A percentile compares a stretch with the other conserved stretches of the same genome.
These are phyloP conservation scores for Mycosphaerella arachidis DNA, from an alignment of 2,329 filamentous ascomycete species.

Conservation along the genomic window DNA sequence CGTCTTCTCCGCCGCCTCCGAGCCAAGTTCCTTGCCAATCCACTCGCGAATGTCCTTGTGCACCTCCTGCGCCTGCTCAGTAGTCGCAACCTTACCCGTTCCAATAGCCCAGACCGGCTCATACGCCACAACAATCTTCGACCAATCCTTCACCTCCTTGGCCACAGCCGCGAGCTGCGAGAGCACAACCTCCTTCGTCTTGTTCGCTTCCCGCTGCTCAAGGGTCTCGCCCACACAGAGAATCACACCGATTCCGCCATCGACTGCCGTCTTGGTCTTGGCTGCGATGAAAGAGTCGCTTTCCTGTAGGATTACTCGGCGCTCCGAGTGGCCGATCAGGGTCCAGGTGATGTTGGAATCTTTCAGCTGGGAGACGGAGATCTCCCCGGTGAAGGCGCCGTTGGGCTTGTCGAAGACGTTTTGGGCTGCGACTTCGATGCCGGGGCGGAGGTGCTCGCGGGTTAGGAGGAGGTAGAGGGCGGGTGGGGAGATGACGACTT, in stretches of 20 bases:
- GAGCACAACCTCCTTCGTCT: slow-evolving; percentile 83
- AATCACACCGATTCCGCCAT: slow-evolving; percentile 84
- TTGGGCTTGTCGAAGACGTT: slow-evolving; percentile 89
- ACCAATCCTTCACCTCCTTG: slow-evolving; percentile 79
- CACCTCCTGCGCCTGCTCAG: slow-evolving; percentile 87
- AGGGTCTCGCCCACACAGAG: slow-evolving; percentile 96
- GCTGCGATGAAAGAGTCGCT: slow-evolving; percentile 74
- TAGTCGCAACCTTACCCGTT: slow-evolving; percentile 88
- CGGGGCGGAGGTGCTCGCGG: slow-evolving; percentile 69
- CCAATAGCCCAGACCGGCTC: slow-evolving; percentile 96
- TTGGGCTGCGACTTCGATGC: slow-evolving; percentile 84
- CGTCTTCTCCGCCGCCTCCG: slow-evolving; percentile 76
- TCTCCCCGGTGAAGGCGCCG: slow-evolving; percentile 95
- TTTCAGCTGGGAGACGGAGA: slow-evolving; percentile 84
- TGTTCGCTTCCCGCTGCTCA: slow-evolving; percentile 79
- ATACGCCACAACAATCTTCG: slow-evolving; percentile 92
- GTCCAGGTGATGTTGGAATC: slow-evolving; percentile 86
- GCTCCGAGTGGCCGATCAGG: slow-evolving; percentile 91
- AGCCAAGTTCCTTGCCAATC: slow-evolving; percentile 70
- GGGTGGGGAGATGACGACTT: slow-evolving; percentile 92
- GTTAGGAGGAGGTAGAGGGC: slow-evolving; percentile 84
- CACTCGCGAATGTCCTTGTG: slow-evolving; percentile 88
- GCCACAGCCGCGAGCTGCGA: slow-evolving; percentile 78
- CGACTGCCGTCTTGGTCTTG: slow-evolving; percentile 91
- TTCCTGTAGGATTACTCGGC: slow-evolving; percentile 84